A percentile compares a stretch with the other conserved stretches of the same genome.
phyloP scores from a whole-genome alignment of 805 yeast genomes.

The Saccharomycopsis sp. region DNA sequence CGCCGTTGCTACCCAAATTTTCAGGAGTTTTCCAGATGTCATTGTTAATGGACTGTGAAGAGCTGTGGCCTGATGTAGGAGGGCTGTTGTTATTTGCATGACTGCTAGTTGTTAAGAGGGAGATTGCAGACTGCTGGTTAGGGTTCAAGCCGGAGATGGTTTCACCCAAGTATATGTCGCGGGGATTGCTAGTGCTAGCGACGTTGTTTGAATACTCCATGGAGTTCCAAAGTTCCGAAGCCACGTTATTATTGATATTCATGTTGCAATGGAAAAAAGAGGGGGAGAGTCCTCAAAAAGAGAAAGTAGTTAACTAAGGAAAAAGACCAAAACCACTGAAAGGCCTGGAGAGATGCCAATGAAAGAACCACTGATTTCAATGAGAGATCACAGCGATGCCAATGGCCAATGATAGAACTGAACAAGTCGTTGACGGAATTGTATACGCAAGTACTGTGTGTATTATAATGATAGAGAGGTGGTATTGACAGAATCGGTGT shows the following conservation, averaged over 20 bases:
- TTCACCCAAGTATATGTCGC: neutral
- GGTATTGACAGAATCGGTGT: too few species aligned
- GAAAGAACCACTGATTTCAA: too few species aligned
- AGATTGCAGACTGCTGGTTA: neutral
- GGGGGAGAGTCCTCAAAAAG: neutral
- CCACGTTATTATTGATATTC: neutral
- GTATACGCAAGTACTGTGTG: neutral
- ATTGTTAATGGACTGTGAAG: neutral
- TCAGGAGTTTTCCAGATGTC: neutral
- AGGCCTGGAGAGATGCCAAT: neutral
- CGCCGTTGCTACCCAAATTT: neutral
- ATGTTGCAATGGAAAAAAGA: neutral
- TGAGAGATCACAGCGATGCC: too few species aligned
- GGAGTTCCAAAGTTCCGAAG: neutral
- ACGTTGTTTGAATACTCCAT: neutral
- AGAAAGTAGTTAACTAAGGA: neutral
- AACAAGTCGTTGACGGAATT: too few species aligned
- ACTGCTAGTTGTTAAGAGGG: neutral
- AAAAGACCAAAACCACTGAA: neutral
- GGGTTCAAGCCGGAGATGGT: neutral
- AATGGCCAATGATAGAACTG: too few species aligned
- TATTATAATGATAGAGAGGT: neutral
- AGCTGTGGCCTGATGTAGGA: neutral
- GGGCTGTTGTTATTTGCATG: neutral
- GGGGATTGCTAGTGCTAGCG: neutral